Base-by-base conservation (phyloP, 2,329 filamentous ascomycete genomes). In the Rutstroemia sydowiana region DNA sequence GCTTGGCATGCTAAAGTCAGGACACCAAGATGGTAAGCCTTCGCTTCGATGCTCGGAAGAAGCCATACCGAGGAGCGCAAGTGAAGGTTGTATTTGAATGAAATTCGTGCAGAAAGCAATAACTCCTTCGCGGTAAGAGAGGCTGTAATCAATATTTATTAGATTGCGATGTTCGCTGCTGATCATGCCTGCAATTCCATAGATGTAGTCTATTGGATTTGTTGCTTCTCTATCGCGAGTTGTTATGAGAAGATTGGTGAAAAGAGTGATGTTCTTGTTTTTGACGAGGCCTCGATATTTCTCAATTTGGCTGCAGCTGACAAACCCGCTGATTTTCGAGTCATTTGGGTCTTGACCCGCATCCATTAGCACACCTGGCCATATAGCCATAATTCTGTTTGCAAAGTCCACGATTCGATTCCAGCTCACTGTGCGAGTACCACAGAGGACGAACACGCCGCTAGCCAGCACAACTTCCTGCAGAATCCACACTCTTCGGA, bases 21-120 rank as follows among this genome's bases (percentile, higher is more conserved):
- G 47, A 43, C 47, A 50, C 47, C 47, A 50, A 34, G 47, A 50
- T n/a, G 47, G 36, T 10, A 50, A 26, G n/a, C 43, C 36, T 20
- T 5, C 10, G 4, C 37, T 37, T 21, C 20, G 31, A 4, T 5
- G 18, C 8, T 37, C 11, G 7, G 45, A 39, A 23, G 45, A 6
- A 7, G 45, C 30, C 32, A 39, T 37, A 23, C 18, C 36, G 18
- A 48, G 32, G 10, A 48, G 31, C 6, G 28, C 14, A 7, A 48
- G 20, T 10, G 18, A 37, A 13, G 18, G 13, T 48, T 48, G 31
- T 18, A 20, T 23, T 11, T 21, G 45, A 6, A 48, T 5, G 3
- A 31, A 30, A 32, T 32, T 26, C n/a, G 9, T 42, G 20, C 21
- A n/a, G 23, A 26, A 26, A 8, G 23, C 23, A 26, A 26, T 26